Percentiles rank a stretch among this genome's conserved stretches.
phyloP scores from a whole-genome alignment of 2,329 filamentous ascomycete genomes.

The Cercospora sp. region DNA sequence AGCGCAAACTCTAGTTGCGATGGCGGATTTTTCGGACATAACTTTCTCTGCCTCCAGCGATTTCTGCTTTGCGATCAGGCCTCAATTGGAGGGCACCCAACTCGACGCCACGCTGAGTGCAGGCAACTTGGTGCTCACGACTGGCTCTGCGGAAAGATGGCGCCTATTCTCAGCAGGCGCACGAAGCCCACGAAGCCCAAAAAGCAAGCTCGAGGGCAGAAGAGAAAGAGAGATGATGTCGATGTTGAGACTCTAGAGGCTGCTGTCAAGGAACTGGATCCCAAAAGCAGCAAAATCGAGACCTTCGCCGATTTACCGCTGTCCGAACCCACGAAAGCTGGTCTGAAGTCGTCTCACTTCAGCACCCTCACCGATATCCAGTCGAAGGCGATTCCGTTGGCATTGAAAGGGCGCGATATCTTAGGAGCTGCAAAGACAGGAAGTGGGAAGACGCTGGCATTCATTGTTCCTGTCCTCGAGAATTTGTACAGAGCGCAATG shows the following conservation, averaged over 20 bases:
- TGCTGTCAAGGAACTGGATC: constrained; percentile 53
- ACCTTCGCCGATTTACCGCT: constrained; percentile 83
- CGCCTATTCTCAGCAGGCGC: constrained; percentile 43
- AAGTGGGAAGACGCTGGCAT: constrained; percentile 92
- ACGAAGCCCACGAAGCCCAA: constrained; percentile 56
- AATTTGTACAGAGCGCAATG: constrained; percentile 87
- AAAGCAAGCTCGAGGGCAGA: constrained; percentile 48
- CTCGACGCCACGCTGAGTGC: background rate
- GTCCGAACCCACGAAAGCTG: constrained; percentile 74
- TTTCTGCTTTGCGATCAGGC: background rate
- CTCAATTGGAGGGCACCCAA: background rate
- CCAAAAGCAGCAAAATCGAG: constrained; percentile 58
- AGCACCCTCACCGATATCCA: constrained; percentile 90
- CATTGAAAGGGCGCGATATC: constrained; percentile 81
- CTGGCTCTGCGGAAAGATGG: constrained; percentile 20
- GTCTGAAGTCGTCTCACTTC: constrained; percentile 84
- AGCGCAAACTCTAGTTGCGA: constrained; percentile 17
- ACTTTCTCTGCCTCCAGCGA: constrained; percentile 8
- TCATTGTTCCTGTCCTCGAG: constrained; percentile 87
- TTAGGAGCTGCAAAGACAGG: constrained; percentile 94
- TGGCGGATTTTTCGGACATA: constrained; percentile 13
- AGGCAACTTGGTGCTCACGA: background rate
- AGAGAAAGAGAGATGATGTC: constrained; percentile 31
- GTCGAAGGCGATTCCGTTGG: constrained; percentile 80
- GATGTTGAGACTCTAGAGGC: constrained; percentile 35